Base-by-base conservation (phyloP, 2,329 filamentous ascomycete genomes). In the Fusarium acutatum region DNA sequence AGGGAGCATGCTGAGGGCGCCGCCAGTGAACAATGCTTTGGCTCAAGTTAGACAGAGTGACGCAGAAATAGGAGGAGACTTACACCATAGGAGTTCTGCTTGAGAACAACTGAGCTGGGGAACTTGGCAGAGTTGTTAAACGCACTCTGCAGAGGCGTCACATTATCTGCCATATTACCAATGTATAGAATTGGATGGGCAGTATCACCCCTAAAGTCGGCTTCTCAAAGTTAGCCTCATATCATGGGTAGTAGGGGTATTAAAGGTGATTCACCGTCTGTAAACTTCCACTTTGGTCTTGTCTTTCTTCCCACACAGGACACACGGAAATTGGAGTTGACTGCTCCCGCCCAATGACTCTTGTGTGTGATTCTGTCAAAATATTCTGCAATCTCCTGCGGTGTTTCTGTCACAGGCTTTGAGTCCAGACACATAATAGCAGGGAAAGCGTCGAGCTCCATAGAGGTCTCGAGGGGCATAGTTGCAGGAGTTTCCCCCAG, bases 51-150 rank as follows among this genome's bases (percentile, higher is more conserved):
- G 40, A 40, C 5, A 32, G 10, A 22, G 18, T 8, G 9, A 15
- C 13, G 7, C 24, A 17, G 26, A 22, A 10, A 20, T 15, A 12
- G 7, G 10, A 20, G 24, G 14, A 10, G 15, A 79, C 84, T 79
- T 81, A 87, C 86, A 9, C 87, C 87, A 44, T 86, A 88, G 2
- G 84, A 84, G 49, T 88, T 85, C 72, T 88, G 86, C 18, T 84
- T 81, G 32, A 89, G 76, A 11, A 89, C 79, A 1, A 83, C 81
- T 0, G 86, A 87, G 20, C 81, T 83, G 0, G 81, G 81, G 57
- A 88, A 88, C 1, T 82, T 80, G 6, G 77, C 79, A 22, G 79
- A 84, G 79, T 85, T 85, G 64, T 84, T 85, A n/a, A 80, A 66
- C 9, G 86, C 85, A 67, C 84, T 86, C 24, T 82, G 72, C 6